Conservation (phyloP, 441 rosid species). For the Croton laevigatus region DNA sequence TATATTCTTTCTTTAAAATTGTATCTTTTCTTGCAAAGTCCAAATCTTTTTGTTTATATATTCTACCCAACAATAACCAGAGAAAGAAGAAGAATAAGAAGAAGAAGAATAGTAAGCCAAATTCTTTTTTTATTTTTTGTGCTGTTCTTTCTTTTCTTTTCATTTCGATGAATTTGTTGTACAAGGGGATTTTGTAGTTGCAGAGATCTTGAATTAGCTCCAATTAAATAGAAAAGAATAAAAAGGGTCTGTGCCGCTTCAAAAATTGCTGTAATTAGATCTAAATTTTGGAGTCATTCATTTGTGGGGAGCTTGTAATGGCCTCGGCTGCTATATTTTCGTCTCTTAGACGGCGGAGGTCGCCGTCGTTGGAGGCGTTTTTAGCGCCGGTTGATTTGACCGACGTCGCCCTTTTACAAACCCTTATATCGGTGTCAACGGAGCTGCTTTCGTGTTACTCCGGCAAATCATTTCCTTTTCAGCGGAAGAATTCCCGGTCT, state of each 20-base stretch:
- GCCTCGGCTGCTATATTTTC: conserved; percentile 82
- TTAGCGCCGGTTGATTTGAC: conserved; percentile 82
- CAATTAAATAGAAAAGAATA: background rate
- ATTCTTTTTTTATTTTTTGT: background rate
- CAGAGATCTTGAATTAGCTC: conserved; percentile 14
- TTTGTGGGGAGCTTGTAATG: conserved; percentile 33
- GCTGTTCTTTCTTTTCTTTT: background rate
- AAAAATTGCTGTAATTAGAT: conserved; percentile 7
- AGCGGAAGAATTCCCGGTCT: conserved; percentile 67
- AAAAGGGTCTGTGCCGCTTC: conserved; percentile 11
- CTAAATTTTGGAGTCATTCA: background rate
- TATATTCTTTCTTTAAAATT: conserved; percentile 9
- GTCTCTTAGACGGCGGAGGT: conserved; percentile 68
- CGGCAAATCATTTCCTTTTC: conserved; percentile 43
- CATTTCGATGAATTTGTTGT: background rate
- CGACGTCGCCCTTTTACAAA: conserved; percentile 58
- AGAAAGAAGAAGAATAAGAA: background rate
- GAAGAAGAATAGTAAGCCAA: conserved; percentile 6
- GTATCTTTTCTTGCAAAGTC: conserved; percentile 1
- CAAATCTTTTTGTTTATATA: background rate
- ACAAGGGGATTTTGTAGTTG: conserved; percentile 14
- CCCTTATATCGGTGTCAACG: conserved; percentile 56
- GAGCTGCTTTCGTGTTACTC: conserved; percentile 56
- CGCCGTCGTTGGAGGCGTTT: conserved; percentile 73
- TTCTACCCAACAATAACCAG: background rate